These are phyloP conservation scores for Starmerella stigmatis DNA, from an alignment of 805 yeast genomes.

Conservation along the genomic window DNA sequence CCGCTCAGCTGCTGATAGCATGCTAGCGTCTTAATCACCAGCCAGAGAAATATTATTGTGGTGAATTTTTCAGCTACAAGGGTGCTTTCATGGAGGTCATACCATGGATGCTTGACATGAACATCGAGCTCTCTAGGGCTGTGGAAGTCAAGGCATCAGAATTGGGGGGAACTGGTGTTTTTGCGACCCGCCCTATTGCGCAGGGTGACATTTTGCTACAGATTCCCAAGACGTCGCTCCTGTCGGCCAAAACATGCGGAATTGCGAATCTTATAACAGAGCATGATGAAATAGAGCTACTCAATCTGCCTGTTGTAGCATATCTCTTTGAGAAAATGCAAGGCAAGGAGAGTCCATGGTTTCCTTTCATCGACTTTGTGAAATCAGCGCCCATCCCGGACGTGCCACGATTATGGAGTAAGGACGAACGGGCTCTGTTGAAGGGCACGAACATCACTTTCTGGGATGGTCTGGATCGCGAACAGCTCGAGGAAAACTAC, in stretches of 20 bases:
- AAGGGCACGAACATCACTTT: constrained; percentile 53
- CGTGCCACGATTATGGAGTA: constrained; percentile 62
- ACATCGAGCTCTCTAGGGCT: constrained; percentile 45
- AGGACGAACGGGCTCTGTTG: constrained; percentile 38
- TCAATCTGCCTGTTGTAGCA: constrained; percentile 55
- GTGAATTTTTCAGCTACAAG: background rate
- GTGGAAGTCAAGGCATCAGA: constrained; percentile 40
- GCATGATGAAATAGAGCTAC: constrained; percentile 44
- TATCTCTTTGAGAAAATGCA: constrained; percentile 59
- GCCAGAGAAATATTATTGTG: no score
- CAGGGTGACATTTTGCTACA: constrained; percentile 30
- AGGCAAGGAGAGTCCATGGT: constrained; percentile 72
- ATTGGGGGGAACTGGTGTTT: constrained; percentile 66
- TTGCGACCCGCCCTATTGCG: constrained; percentile 39
- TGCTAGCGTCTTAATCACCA: background rate
- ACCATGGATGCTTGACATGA: constrained; percentile 27
- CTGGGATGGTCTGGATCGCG: constrained; percentile 48
- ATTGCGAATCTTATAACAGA: constrained; percentile 61
- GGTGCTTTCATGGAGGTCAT: background rate
- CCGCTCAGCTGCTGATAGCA: no score
- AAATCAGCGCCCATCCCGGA: constrained; percentile 26
- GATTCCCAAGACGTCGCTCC: constrained; percentile 30
- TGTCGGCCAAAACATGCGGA: constrained; percentile 33
- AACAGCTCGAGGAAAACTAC: constrained; percentile 29
- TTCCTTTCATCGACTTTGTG: constrained; percentile 48